phyloP scores from a whole-genome alignment of 2,329 filamentous ascomycete genomes.

The Lasiodiplodia gonubiensis region DNA sequence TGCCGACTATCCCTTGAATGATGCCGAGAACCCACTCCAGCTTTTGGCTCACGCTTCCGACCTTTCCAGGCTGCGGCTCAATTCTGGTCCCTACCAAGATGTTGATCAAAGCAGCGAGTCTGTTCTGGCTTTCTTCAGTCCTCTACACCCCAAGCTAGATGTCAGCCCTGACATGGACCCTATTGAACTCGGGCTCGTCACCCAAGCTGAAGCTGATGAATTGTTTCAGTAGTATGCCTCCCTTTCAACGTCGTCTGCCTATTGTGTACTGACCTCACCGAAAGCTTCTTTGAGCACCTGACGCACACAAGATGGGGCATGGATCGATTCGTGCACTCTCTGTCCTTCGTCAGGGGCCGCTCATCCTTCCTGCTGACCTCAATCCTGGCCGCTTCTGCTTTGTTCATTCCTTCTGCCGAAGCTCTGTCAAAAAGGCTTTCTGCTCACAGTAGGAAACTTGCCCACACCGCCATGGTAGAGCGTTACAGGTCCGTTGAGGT shows the following conservation, averaged over 20 bases:
- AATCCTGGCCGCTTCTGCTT: slow-evolving; percentile 69
- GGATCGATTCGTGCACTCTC: slow-evolving; percentile 69
- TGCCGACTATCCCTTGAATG: slow-evolving; percentile 64
- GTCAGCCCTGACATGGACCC: slow-evolving; percentile 69
- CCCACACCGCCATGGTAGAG: slow-evolving; percentile 64
- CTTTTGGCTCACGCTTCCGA: slow-evolving; percentile 75
- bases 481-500: slow-evolving; percentile 75
- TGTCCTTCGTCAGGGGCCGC: slow-evolving; percentile 68
- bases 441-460: slow-evolving; percentile 67
- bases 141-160: slow-evolving; percentile 67
- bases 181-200: slow-evolving; percentile 72
- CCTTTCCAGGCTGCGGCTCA: slow-evolving; percentile 43
- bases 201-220: slow-evolving; percentile 66
- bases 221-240: slow-evolving; percentile 67
- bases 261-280: background rate
- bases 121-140: slow-evolving; percentile 65
- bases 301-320: slow-evolving; percentile 77
- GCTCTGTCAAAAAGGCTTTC: slow-evolving; percentile 70
- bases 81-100: slow-evolving; percentile 5
- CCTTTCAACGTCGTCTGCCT: background rate
- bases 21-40: slow-evolving; percentile 77
- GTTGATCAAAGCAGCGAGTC: slow-evolving; percentile 2
- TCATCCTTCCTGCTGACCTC: slow-evolving; percentile 76
- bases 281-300: slow-evolving; percentile 71
- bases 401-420: slow-evolving; percentile 68